Evolutionary conservation across 306 rosid genomes (phyloP).

Genomic region (Sesbania bispinosa): DNA sequence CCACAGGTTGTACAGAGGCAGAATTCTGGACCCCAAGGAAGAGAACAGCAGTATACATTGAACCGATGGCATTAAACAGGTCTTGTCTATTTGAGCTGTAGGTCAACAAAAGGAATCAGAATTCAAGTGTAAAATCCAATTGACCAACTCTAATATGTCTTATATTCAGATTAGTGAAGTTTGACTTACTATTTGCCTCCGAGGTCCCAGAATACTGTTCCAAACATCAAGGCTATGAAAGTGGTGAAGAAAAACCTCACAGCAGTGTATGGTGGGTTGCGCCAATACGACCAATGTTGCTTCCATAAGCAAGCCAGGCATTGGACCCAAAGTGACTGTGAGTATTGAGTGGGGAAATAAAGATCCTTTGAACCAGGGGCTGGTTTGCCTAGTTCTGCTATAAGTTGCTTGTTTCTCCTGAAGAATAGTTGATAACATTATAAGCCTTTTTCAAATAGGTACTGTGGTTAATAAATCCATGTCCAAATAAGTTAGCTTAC

Average conservation of each 20-base stretch:
- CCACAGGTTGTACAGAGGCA: slow-evolving; percentile 67
- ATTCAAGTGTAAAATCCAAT: background rate
- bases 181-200: slow-evolving; percentile 60
- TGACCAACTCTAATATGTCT: background rate
- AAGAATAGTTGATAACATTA: background rate
- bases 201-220: slow-evolving; percentile 59
- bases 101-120: slow-evolving; percentile 4
- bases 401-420: slow-evolving; percentile 80
- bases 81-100: slow-evolving; percentile 48
- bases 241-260: slow-evolving; percentile 45
- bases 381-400: slow-evolving; percentile 53
- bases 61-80: slow-evolving; percentile 67
- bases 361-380: slow-evolving; percentile 55
- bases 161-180: background rate
- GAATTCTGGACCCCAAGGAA: slow-evolving; percentile 68
- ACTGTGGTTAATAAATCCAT: background rate
- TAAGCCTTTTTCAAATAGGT: background rate
- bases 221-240: slow-evolving; percentile 43
- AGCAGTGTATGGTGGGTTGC: slow-evolving; percentile 46
- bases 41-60: slow-evolving; percentile 60
- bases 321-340: slow-evolving; percentile 60
- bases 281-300: slow-evolving; percentile 61
- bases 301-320: slow-evolving; percentile 85
- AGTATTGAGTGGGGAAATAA: slow-evolving; percentile 49
- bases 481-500: slow-evolving; percentile 27